Percentiles rank a stretch among this genome's conserved stretches.
These are phyloP conservation scores for Cenchrus purpureus DNA, from an alignment of 176 grass and related monocot species.

Conservation along the genomic window DNA sequence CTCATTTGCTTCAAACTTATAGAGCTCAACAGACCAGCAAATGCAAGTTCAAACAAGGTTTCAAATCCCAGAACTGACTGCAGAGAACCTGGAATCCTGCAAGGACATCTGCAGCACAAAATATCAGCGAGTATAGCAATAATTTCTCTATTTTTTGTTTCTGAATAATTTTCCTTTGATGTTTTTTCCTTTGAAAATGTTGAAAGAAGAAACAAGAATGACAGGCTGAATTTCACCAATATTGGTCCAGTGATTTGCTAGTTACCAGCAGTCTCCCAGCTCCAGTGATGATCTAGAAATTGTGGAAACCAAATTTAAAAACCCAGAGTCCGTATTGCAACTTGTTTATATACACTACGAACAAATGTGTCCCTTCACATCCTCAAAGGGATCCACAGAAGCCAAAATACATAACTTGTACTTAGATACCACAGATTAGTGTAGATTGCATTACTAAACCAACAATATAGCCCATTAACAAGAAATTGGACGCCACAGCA, in stretches of 20 bases:
- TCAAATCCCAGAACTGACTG: not conserved
- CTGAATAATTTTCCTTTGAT: not conserved
- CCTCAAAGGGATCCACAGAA: not conserved
- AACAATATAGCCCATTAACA: not conserved
- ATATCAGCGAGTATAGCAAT: not conserved
- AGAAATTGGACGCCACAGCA: not conserved
- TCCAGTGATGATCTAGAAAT: not conserved
- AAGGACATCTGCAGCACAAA: not conserved
- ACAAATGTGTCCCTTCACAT: not conserved
- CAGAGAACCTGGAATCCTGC: not conserved
- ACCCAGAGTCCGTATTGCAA: not conserved
- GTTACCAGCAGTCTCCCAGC: not conserved
- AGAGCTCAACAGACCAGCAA: not conserved
- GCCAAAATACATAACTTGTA: not conserved
- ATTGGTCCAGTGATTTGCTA: not conserved
- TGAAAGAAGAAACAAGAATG: not conserved
- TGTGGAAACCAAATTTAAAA: not conserved
- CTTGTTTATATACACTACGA: not conserved
- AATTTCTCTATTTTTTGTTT: not conserved
- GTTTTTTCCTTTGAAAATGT: not conserved
- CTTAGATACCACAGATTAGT: not conserved
- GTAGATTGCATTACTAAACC: not conserved
- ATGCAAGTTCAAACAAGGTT: conserved; percentile 7
- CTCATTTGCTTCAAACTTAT: not conserved
- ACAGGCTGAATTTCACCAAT: not conserved